Percentiles rank a stretch among this genome's conserved stretches.
Evolutionary conservation across 1,284 basidiomycete genomes (phyloP).

Genomic region (Cryptococcus depauperatus): DNA sequence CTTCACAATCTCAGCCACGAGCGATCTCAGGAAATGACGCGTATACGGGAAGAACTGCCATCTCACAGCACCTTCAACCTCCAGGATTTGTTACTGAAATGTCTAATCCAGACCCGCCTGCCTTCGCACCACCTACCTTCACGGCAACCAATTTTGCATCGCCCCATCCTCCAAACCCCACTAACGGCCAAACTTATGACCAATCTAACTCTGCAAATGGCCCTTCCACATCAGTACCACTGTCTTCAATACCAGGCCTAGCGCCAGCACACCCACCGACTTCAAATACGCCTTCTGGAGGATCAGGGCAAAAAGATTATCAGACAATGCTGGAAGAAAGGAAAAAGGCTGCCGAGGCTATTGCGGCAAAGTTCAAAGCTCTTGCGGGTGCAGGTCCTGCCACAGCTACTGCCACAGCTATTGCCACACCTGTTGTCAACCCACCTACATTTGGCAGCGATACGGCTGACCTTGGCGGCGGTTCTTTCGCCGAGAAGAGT

Average conservation of each 20-base stretch:
- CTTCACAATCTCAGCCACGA: neutral
- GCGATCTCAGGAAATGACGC: constrained; percentile 35
- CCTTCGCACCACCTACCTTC: constrained; percentile 3
- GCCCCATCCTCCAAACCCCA: too few relatives aligned
- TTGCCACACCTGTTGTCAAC: too few relatives aligned
- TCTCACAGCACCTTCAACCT: constrained; percentile 16
- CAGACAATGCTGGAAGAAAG: constrained; percentile 47
- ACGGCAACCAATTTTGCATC: neutral
- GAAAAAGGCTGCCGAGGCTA: constrained; percentile 67
- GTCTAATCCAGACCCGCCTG: neutral
- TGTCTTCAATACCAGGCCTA: constrained; percentile 1
- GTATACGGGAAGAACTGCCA: constrained; percentile 31
- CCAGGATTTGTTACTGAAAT: neutral
- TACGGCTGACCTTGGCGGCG: too few relatives aligned
- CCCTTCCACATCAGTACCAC: constrained; percentile 2
- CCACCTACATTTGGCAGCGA: too few relatives aligned
- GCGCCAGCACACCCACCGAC: neutral
- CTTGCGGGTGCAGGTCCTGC: constrained; percentile 10
- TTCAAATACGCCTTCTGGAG: neutral
- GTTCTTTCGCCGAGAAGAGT: constrained; percentile 42
- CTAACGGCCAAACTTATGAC: too few relatives aligned
- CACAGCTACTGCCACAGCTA: too few relatives aligned
- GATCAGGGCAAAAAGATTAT: constrained; percentile 14
- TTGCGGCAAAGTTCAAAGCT: constrained; percentile 50
- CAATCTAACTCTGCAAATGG: too few relatives aligned